phyloP scores from a whole-genome alignment of 2,329 filamentous ascomycete genomes.

The Shiraia bambusicola region DNA sequence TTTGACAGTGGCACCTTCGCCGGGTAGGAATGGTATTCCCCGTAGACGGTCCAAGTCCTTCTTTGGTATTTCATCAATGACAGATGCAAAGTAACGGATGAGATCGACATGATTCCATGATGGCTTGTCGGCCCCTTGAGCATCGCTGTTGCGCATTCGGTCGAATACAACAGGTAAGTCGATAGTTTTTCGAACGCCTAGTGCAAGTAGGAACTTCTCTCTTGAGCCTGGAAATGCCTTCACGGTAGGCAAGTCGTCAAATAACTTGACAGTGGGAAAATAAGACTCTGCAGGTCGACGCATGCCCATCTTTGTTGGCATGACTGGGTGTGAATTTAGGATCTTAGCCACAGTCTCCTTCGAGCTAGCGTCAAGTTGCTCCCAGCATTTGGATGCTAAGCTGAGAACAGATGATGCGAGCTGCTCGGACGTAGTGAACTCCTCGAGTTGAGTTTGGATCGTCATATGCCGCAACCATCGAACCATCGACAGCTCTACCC shows the following conservation, averaged over 20 bases:
- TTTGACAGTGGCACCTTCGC: constrained; percentile 48
- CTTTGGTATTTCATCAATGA: constrained; percentile 81
- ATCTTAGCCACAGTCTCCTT: constrained; percentile 66
- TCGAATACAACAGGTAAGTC: constrained; percentile 93
- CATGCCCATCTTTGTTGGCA: constrained; percentile 93
- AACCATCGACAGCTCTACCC: constrained; percentile 80
- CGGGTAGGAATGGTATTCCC: constrained; percentile 78
- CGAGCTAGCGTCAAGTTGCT: constrained; percentile 67
- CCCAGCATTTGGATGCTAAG: constrained; percentile 87
- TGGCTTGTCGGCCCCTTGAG: constrained; percentile 51
- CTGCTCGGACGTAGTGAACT: constrained; percentile 67
- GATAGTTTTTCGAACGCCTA: constrained; percentile 93
- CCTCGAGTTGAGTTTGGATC: constrained; percentile 58
- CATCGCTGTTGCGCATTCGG: constrained; percentile 68
- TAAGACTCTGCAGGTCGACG: constrained; percentile 81
- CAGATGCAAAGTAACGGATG: constrained; percentile 90
- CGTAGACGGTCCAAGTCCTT: constrained; percentile 79
- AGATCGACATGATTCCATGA: constrained; percentile 92
- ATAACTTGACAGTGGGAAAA: constrained; percentile 89
- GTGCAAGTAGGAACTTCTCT: constrained; percentile 79
- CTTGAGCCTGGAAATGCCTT: constrained; percentile 73
- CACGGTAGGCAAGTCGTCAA: constrained; percentile 87
- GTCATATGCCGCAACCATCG: constrained; percentile 80
- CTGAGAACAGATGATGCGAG: constrained; percentile 78
- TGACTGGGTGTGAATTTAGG: constrained; percentile 68